A percentile compares a stretch with the other conserved stretches of the same genome.
Evolutionary conservation across 2,329 filamentous ascomycete species (phyloP).

Genomic region (Pseudocercospora fuligena): DNA sequence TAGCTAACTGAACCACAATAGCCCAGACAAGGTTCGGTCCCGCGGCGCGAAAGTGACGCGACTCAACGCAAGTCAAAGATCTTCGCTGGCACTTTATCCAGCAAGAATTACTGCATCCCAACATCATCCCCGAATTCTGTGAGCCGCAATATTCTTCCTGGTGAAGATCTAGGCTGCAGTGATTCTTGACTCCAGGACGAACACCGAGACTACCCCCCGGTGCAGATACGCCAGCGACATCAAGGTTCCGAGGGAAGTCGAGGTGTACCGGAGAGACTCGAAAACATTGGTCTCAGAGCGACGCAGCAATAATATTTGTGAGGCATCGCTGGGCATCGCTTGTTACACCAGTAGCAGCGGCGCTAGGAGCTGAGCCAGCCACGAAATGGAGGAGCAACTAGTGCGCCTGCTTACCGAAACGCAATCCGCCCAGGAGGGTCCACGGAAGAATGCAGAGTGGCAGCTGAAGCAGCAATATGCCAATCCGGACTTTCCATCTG

Average conservation of each 20-base stretch:
- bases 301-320: neutral
- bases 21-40: neutral
- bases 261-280: neutral
- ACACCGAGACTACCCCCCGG: too few species aligned
- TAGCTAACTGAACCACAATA: too few species aligned
- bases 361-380: conserved; percentile 29
- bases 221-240: neutral
- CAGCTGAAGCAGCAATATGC: conserved; percentile 74
- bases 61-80: neutral
- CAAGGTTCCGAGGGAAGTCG: too few species aligned
- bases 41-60: neutral
- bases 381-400: conserved; percentile 86
- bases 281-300: neutral
- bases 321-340: conserved; percentile 4
- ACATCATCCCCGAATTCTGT: neutral
- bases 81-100: neutral
- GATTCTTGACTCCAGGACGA: too few species aligned
- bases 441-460: conserved; percentile 84
- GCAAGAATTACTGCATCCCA: neutral
- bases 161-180: neutral
- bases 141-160: neutral
- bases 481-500: conserved; percentile 73
- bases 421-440: conserved; percentile 74
- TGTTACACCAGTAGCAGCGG: conserved; percentile 21
- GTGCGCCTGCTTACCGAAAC: conserved; percentile 86